Percentiles rank a stretch among this genome's conserved stretches.
These are phyloP conservation scores for Syzygium syzygioides DNA, from an alignment of 441 rosid species.

Conservation along the genomic window DNA sequence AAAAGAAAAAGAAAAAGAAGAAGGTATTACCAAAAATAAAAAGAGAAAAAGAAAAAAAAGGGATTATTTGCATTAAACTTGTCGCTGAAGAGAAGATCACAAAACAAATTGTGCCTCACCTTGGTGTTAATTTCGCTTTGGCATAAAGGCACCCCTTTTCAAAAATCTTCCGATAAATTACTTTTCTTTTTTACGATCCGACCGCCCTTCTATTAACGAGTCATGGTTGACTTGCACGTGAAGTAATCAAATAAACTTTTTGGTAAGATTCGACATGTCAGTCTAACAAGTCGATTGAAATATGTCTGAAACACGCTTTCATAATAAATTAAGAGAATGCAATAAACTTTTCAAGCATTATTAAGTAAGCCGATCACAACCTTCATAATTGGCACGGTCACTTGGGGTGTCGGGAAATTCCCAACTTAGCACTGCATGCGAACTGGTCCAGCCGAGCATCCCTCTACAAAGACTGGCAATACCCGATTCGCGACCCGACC, in stretches of 20 bases:
- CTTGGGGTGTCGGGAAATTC: background rate
- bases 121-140: background rate
- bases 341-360: background rate
- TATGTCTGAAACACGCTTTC: accelerated
- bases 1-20: background rate
- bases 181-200: accelerated
- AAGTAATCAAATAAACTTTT: accelerated
- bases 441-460: accelerated
- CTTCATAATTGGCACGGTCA: background rate
- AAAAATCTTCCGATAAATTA: background rate
- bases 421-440: accelerated
- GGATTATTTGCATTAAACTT: no score
- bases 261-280: accelerated
- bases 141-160: background rate
- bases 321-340: background rate
- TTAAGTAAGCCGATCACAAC: no score
- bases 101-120: background rate
- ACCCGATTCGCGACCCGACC: background rate
- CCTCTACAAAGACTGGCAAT: background rate
- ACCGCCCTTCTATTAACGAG: accelerated
- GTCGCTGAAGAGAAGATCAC: background rate
- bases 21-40: no score
- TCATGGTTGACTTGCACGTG: accelerated
- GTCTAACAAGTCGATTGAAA: background rate
- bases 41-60: no score